Conservation (phyloP, 768 basidiomycete species). For the Suillus subaureus region DNA sequence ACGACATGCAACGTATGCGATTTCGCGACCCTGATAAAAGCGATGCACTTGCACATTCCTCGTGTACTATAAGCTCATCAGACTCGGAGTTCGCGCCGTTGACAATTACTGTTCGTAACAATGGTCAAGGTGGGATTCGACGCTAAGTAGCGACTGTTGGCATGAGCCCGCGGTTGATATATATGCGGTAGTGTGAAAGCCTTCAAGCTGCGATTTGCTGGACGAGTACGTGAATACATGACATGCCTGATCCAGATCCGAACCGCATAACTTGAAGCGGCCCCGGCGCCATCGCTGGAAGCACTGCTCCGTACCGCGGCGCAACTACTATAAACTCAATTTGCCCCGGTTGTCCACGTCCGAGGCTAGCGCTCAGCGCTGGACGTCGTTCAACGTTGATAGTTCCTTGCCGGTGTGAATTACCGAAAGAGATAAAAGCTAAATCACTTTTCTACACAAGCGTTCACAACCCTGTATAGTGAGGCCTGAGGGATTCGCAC, state of each 20-base stretch:
- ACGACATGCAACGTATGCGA: background rate
- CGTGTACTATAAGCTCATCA: background rate
- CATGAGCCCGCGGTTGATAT: background rate
- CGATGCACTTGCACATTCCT: background rate
- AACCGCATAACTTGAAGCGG: background rate
- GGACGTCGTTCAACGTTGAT: too few species aligned
- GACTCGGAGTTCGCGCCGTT: background rate
- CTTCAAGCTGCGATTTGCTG: background rate
- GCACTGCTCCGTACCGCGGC: background rate
- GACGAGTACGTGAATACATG: background rate
- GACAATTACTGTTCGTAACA: background rate
- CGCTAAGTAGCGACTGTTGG: background rate
- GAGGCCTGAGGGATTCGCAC: background rate
- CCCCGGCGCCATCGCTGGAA: conserved; percentile 1
- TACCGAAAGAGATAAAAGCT: background rate
- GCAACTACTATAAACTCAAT: background rate
- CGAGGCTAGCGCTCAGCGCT: background rate
- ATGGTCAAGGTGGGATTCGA: background rate
- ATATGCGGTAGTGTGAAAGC: background rate
- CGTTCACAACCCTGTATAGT: background rate
- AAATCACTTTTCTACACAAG: background rate
- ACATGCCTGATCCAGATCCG: background rate
- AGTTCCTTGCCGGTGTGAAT: background rate
- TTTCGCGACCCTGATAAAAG: background rate
- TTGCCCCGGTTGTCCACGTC: too few species aligned